A percentile compares a stretch with the other conserved stretches of the same genome.
Conservation (phyloP, 148 eudicot species). For the Amaranthus palmeri region DNA sequence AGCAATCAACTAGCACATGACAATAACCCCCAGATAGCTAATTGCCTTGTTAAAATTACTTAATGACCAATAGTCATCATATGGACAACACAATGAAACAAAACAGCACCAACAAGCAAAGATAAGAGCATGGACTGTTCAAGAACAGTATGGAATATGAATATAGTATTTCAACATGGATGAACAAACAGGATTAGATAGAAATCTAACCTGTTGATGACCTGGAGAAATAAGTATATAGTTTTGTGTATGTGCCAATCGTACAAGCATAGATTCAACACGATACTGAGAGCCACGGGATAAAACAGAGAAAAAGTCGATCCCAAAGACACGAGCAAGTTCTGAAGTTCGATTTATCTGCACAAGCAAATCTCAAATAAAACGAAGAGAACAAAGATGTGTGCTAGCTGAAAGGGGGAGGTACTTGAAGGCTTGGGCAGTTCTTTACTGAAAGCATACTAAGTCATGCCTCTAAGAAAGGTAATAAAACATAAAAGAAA, state of each 20-base stretch:
- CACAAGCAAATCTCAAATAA: constrained; percentile 18
- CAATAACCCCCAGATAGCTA: background rate
- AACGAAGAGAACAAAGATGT: constrained; percentile 2
- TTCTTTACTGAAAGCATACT: background rate
- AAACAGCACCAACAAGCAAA: background rate
- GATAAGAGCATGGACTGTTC: background rate
- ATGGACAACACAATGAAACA: background rate
- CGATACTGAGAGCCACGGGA: constrained; percentile 99
- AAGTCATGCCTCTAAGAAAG: background rate
- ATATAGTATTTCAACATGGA: background rate
- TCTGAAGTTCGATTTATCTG: constrained; percentile 93
- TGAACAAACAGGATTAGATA: background rate
- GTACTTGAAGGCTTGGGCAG: background rate
- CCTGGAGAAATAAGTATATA: constrained; percentile 92
- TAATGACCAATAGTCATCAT: background rate
- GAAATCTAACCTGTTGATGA: constrained; percentile 50
- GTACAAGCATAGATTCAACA: constrained; percentile 91
- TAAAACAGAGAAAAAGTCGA: constrained; percentile 92
- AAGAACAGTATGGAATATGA: background rate
- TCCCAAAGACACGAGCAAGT: constrained; percentile 95
- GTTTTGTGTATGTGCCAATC: constrained; percentile 86
- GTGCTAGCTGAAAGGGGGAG: background rate
- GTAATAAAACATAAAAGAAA: background rate
- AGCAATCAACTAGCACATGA: too few relatives aligned
- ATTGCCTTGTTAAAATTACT: background rate